These are phyloP conservation scores for Nyssa sinensis DNA, from an alignment of 148 eudicot genomes.

Conservation along the genomic window DNA sequence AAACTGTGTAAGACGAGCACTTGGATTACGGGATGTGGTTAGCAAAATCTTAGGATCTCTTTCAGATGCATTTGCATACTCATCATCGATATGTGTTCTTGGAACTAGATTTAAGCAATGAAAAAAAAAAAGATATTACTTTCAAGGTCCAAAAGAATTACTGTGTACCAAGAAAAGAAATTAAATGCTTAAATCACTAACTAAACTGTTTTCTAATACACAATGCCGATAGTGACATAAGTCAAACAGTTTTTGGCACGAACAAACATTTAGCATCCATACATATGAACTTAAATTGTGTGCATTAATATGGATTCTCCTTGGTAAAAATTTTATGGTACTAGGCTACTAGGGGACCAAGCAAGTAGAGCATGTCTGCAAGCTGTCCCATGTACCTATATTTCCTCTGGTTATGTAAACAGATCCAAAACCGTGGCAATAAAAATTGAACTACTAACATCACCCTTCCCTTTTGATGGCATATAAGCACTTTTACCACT, in stretches of 20 bases:
- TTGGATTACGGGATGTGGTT: slow-evolving; percentile 92
- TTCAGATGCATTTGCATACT: slow-evolving; percentile 81
- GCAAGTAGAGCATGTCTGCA: not conserved
- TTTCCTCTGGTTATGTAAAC: not conserved
- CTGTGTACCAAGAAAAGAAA: not conserved
- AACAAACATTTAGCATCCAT: not conserved
- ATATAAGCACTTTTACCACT: no score
- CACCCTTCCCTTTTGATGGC: no score
- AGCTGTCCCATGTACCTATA: not conserved
- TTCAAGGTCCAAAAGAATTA: not conserved
- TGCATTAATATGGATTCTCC: not conserved
- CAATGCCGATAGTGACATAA: not conserved
- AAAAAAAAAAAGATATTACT: slow-evolving; percentile 15
- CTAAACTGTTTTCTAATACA: not conserved
- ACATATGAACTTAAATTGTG: not conserved
- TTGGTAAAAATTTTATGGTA: not conserved
- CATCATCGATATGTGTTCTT: slow-evolving; percentile 82
- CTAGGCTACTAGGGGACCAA: not conserved
- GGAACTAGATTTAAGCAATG: slow-evolving; percentile 48
- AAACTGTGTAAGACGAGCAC: slow-evolving; percentile 91
- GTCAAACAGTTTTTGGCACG: not conserved
- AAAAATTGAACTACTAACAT: no score
- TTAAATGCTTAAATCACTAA: not conserved
- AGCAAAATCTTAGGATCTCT: slow-evolving; percentile 88
- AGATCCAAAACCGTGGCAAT: no score